A percentile compares a stretch with the other conserved stretches of the same genome.
phyloP scores from a whole-genome alignment of 2,329 filamentous ascomycete genomes.

The Colletotrichum phormii region DNA sequence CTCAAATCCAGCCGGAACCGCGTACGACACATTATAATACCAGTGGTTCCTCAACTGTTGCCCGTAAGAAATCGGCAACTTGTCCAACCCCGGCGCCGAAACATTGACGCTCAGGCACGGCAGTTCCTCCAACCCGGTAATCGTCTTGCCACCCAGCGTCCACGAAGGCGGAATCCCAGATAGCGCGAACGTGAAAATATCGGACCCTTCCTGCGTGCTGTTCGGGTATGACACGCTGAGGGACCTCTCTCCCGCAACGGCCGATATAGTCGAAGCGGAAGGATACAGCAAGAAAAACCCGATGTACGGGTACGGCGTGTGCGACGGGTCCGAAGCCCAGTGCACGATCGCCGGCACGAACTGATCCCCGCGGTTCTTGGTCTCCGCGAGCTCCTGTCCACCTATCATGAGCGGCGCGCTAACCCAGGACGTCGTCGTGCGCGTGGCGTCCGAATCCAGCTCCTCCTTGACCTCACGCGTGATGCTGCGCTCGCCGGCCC shows the following conservation, averaged over 20 bases:
- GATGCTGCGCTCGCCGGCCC: slow-evolving; percentile 49
- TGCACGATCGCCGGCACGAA: slow-evolving; percentile 59
- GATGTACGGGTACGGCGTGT: slow-evolving; percentile 52
- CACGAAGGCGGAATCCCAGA: slow-evolving; percentile 52
- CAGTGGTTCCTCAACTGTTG: slow-evolving; percentile 52
- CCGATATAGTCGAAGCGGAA: slow-evolving; percentile 54
- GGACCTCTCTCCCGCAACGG: slow-evolving; percentile 48
- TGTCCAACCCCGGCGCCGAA: slow-evolving; percentile 49
- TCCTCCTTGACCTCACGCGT: slow-evolving; percentile 50
- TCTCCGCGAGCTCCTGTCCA: slow-evolving; percentile 50
- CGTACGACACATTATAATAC: slow-evolving; percentile 60
- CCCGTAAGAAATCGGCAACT: slow-evolving; percentile 51
- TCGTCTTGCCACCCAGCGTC: slow-evolving; percentile 47
- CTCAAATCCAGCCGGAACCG: slow-evolving; percentile 52
- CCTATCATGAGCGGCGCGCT: slow-evolving; percentile 57
- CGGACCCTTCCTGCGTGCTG: slow-evolving; percentile 50
- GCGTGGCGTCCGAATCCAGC: slow-evolving; percentile 44
- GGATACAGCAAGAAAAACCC: slow-evolving; percentile 55
- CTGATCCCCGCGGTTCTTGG: slow-evolving; percentile 50
- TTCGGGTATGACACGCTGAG: slow-evolving; percentile 53
- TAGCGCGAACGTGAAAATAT: slow-evolving; percentile 53
- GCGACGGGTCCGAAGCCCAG: slow-evolving; percentile 54
- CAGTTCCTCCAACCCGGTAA: slow-evolving; percentile 48
- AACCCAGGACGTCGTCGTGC: slow-evolving; percentile 54
- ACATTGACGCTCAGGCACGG: slow-evolving; percentile 55